These are phyloP conservation scores for Fusarium nisikadoi DNA, from an alignment of 2,329 filamentous ascomycete genomes.

Conservation along the genomic window DNA sequence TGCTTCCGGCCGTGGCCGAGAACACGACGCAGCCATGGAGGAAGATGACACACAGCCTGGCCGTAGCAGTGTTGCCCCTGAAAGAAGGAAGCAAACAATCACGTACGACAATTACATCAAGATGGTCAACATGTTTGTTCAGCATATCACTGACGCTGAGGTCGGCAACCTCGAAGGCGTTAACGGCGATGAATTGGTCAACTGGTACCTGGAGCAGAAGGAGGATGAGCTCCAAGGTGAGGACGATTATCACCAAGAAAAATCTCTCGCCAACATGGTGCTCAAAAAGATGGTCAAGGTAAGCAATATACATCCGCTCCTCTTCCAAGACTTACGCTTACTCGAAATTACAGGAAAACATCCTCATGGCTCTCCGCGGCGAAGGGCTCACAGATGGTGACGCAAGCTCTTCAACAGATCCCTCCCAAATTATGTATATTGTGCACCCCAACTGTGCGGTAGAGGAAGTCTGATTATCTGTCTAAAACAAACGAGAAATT, in stretches of 20 bases:
- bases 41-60: constrained; percentile 51
- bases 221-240: constrained; percentile 84
- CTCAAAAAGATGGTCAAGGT: constrained; percentile 97
- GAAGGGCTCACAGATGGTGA: constrained; percentile 65
- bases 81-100: constrained; percentile 80
- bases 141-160: constrained; percentile 86
- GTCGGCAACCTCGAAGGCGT: constrained; percentile 80
- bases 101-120: constrained; percentile 94
- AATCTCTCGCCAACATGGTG: constrained; percentile 81
- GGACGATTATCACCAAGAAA: constrained; percentile 83
- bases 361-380: constrained; percentile 81
- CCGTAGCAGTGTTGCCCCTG: constrained; percentile 50
- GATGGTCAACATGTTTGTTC: constrained; percentile 88
- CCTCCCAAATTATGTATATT: constrained; percentile 74
- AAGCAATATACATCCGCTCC: constrained; percentile 47
- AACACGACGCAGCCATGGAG: constrained; percentile 58
- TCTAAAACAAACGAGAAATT: background rate
- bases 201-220: constrained; percentile 93
- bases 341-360: constrained; percentile 76
- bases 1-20: constrained; percentile 57
- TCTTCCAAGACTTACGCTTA: constrained; percentile 43
- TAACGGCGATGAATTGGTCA: constrained; percentile 80
- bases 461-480: constrained; percentile 65
- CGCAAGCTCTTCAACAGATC: constrained; percentile 53
- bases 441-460: constrained; percentile 94